Conservation (phyloP, 208 protist species). For the Leishmania mexicana region DNA sequence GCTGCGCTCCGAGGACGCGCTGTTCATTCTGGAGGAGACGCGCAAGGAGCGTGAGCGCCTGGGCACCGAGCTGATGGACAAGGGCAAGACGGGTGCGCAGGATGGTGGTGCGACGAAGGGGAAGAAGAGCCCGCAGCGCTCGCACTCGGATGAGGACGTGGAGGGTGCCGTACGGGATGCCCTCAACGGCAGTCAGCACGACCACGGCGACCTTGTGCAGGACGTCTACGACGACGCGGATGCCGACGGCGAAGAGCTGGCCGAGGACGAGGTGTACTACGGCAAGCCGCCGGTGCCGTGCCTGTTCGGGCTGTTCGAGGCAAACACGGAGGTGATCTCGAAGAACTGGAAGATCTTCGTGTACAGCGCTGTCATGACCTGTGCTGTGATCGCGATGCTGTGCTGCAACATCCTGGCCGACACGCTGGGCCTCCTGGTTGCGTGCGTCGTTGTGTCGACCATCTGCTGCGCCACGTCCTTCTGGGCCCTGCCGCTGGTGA, state of each 20-base stretch:
- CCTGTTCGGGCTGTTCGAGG: constrained; percentile 49
- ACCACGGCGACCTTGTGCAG: constrained; percentile 17
- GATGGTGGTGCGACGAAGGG: background rate
- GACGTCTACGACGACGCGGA: constrained; percentile 9
- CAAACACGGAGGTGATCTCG: constrained; percentile 54
- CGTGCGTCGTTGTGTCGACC: constrained; percentile 37
- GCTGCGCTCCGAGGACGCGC: constrained; percentile 45
- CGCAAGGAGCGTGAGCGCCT: constrained; percentile 37
- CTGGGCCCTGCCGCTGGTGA: constrained; percentile 57
- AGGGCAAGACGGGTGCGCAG: background rate
- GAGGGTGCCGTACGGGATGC: constrained; percentile 8
- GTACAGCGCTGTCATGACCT: constrained; percentile 60
- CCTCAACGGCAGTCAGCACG: constrained; percentile 3
- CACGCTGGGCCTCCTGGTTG: constrained; percentile 38
- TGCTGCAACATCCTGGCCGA: constrained; percentile 42
- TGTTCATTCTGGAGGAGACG: constrained; percentile 32
- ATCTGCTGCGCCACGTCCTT: constrained; percentile 50
- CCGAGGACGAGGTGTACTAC: constrained; percentile 23
- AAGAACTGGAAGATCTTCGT: constrained; percentile 27
- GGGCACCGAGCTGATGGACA: constrained; percentile 4
- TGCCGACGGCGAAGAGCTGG: constrained; percentile 1
- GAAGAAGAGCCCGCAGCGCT: constrained; percentile 17
- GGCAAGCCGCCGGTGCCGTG: constrained; percentile 19
- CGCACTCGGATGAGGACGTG: constrained; percentile 6
- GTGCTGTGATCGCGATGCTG: constrained; percentile 43